phyloP scores from a whole-genome alignment of 352 stramenopile species.

The Phytophthora crassamura region DNA sequence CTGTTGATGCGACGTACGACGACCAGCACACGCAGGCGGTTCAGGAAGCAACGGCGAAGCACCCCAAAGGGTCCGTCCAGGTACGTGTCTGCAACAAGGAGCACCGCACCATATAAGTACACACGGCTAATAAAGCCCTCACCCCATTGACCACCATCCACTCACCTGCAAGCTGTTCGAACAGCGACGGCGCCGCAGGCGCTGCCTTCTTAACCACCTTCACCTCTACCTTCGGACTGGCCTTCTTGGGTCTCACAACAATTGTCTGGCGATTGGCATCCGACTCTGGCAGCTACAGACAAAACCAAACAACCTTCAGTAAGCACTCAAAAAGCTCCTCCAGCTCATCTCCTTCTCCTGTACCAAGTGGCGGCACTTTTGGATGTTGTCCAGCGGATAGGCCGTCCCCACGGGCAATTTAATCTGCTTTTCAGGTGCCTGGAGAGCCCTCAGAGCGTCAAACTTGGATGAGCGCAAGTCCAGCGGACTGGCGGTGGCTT shows the following conservation, averaged over 20 bases:
- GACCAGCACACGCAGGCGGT: conserved; percentile 81
- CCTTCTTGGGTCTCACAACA: conserved; percentile 41
- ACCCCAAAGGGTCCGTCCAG: conserved; percentile 87
- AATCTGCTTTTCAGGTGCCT: conserved; percentile 20
- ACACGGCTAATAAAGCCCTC: background rate
- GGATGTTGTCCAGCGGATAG: conserved; percentile 87
- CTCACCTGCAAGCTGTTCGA: conserved; percentile 64
- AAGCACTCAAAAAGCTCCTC: background rate
- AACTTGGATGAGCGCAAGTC: conserved; percentile 67
- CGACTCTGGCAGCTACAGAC: conserved; percentile 65
- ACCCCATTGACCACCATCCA: conserved; percentile 2
- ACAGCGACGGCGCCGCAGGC: conserved; percentile 41
- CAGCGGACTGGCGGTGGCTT: conserved; percentile 28
- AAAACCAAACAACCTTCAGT: background rate
- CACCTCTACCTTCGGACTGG: conserved; percentile 21
- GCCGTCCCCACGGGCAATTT: conserved; percentile 34
- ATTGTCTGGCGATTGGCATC: conserved; percentile 62
- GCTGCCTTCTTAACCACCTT: conserved; percentile 10
- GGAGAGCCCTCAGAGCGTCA: conserved; percentile 62
- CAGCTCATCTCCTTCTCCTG: background rate
- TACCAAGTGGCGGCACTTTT: conserved; percentile 85
- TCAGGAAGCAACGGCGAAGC: conserved; percentile 81
- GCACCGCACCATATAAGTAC: conserved; percentile 2
- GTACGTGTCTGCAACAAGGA: conserved; percentile 59
- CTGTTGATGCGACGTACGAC: conserved; percentile 92